These are phyloP conservation scores for Prunus armeniaca DNA, from an alignment of 306 rosid species.

Conservation along the genomic window DNA sequence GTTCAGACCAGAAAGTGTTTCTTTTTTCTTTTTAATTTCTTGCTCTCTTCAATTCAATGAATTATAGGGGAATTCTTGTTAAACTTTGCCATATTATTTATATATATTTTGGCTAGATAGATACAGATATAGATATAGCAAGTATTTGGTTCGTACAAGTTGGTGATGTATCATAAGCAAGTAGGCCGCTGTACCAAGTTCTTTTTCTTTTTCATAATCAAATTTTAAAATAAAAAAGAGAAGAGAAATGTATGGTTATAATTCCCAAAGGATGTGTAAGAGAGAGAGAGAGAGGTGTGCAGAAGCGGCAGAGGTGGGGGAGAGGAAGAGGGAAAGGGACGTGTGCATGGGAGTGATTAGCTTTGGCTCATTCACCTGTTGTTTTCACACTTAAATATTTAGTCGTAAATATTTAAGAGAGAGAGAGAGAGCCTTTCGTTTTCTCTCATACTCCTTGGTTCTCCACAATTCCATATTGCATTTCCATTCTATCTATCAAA, in stretches of 20 bases:
- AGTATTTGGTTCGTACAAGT: slow-evolving; percentile 14
- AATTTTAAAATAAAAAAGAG: neutral
- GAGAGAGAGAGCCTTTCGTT: slow-evolving; percentile 27
- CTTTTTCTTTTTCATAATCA: neutral
- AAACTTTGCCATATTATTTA: neutral
- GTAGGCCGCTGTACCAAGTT: neutral
- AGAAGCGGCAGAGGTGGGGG: slow-evolving; percentile 65
- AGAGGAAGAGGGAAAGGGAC: slow-evolving; percentile 73
- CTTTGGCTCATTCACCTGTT: slow-evolving; percentile 74
- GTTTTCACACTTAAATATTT: slow-evolving; percentile 60
- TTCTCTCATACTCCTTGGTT: slow-evolving; percentile 37
- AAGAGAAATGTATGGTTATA: slow-evolving; percentile 44
- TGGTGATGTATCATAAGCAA: slow-evolving; percentile 22
- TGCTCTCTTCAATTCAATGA: neutral
- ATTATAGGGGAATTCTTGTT: neutral
- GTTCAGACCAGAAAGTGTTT: slow-evolving; percentile 5
- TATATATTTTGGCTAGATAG: neutral
- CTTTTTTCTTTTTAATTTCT: neutral
- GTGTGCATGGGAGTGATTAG: slow-evolving; percentile 91
- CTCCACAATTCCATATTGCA: slow-evolving; percentile 65
- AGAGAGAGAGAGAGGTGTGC: slow-evolving; percentile 29
- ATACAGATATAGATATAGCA: neutral
- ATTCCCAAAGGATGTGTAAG: slow-evolving; percentile 46
- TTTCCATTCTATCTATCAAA: slow-evolving; percentile 11
- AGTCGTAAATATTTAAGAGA: slow-evolving; percentile 11